These are phyloP conservation scores for Microdochium nivale DNA, from an alignment of 2,329 filamentous ascomycete species.

Conservation along the genomic window DNA sequence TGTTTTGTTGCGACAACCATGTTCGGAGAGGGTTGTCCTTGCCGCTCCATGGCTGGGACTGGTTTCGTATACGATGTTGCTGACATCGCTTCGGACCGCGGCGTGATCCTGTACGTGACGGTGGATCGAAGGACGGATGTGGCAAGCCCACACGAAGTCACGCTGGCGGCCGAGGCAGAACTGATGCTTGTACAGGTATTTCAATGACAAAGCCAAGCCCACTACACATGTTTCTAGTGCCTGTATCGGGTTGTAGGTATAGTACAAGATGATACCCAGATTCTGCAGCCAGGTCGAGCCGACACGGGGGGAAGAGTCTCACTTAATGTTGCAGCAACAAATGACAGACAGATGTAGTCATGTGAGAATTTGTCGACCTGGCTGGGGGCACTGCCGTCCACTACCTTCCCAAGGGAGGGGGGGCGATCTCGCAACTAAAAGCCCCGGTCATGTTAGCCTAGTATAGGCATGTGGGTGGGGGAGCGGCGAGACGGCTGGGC, in stretches of 20 bases:
- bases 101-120: slow-evolving; percentile 2
- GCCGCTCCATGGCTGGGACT: background rate
- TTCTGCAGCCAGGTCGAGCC: no score
- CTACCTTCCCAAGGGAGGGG: background rate
- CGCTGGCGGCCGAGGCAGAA: background rate
- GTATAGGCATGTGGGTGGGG: background rate
- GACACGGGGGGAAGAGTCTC: no score
- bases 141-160: background rate
- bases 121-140: background rate
- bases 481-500: background rate
- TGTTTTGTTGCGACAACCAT: slow-evolving; percentile 1
- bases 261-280: no score
- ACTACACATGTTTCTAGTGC: no score
- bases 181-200: no score
- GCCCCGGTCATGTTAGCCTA: background rate
- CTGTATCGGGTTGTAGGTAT: no score
- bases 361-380: background rate
- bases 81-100: slow-evolving; percentile 3
- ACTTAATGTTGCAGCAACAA: no score
- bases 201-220: no score
- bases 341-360: background rate
- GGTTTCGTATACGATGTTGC: background rate
- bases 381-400: background rate
- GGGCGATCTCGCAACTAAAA: background rate
- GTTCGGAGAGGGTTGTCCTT: background rate